Conservation (phyloP, 2,329 filamentous ascomycete genomes). For the Polytolypa hystricis region DNA sequence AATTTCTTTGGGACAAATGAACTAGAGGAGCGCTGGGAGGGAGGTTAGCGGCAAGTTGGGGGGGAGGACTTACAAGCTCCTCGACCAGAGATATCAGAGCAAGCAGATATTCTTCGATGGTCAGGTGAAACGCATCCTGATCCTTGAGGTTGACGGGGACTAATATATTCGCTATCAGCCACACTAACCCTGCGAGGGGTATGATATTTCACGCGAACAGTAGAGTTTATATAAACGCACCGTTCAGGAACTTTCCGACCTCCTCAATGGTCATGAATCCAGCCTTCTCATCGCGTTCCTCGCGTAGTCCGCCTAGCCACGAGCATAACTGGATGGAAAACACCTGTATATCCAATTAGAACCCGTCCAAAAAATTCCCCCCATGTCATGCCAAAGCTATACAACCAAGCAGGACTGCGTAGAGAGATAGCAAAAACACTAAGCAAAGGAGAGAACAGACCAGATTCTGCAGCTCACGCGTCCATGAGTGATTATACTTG, state of each 20-base stretch:
- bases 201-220: slow-evolving; percentile 6
- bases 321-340: slow-evolving; percentile 51
- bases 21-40: not conserved
- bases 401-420: not conserved
- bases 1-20: no score
- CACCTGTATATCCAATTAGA: slow-evolving; percentile 29
- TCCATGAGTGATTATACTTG: slow-evolving; percentile 91
- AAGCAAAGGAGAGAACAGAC: slow-evolving; percentile 44
- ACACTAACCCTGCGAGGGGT: no score
- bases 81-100: slow-evolving; percentile 78
- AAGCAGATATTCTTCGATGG: slow-evolving; percentile 93
- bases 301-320: slow-evolving; percentile 67
- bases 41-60: not conserved
- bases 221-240: slow-evolving; percentile 36
- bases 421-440: slow-evolving; percentile 16
- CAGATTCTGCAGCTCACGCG: slow-evolving; percentile 69
- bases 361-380: not conserved
- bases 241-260: slow-evolving; percentile 63
- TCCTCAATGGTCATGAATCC: slow-evolving; percentile 80
- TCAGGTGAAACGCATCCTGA: slow-evolving; percentile 82
- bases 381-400: not conserved
- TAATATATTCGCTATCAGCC: no score
- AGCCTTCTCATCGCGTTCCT: slow-evolving; percentile 44
- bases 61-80: slow-evolving; percentile 51
- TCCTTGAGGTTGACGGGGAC: slow-evolving; percentile 89